phyloP scores from a whole-genome alignment of 2,329 filamentous ascomycete genomes.

The Pseudocercospora vitis region DNA sequence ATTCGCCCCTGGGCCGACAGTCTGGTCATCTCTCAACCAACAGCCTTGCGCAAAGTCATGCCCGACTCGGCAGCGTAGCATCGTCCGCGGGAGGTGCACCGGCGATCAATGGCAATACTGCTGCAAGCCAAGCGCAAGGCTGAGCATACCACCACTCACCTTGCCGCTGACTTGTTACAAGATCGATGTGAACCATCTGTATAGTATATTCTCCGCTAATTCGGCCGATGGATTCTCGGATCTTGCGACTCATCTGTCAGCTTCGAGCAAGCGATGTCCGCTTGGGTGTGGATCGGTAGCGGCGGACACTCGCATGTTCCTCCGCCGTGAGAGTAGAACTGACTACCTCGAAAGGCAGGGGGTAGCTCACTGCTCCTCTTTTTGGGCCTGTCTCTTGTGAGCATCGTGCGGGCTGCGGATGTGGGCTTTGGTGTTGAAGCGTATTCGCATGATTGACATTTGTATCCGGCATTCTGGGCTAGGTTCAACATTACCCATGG shows the following conservation, averaged over 20 bases:
- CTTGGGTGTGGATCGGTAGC: neutral
- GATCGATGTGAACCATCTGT: neutral
- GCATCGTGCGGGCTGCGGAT: slow-evolving; percentile 1
- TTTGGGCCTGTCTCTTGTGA: neutral
- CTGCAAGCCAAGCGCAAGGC: neutral
- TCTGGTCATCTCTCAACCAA: slow-evolving; percentile 11
- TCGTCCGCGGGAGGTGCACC: slow-evolving; percentile 10
- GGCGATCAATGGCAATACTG: slow-evolving; percentile 1
- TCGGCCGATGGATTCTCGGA: neutral
- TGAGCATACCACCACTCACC: too few relatives aligned
- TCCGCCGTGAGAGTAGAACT: neutral
- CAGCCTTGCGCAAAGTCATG: slow-evolving; percentile 13
- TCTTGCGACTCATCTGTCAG: neutral
- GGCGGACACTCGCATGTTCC: neutral
- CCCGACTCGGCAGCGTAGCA: slow-evolving; percentile 16
- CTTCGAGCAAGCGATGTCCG: slow-evolving; percentile 2
- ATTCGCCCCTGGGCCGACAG: slow-evolving; percentile 24
- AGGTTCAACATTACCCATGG: too few relatives aligned
- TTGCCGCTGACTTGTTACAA: too few relatives aligned
- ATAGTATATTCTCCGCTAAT: slow-evolving; percentile 2
- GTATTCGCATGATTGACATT: too few relatives aligned
- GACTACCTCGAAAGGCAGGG: neutral
- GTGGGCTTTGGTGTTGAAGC: slow-evolving; percentile 8
- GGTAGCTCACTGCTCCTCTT: neutral
- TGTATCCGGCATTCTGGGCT: too few relatives aligned